Conservation (phyloP, 1,284 basidiomycete species). For the Naganishia liquefaciens region DNA sequence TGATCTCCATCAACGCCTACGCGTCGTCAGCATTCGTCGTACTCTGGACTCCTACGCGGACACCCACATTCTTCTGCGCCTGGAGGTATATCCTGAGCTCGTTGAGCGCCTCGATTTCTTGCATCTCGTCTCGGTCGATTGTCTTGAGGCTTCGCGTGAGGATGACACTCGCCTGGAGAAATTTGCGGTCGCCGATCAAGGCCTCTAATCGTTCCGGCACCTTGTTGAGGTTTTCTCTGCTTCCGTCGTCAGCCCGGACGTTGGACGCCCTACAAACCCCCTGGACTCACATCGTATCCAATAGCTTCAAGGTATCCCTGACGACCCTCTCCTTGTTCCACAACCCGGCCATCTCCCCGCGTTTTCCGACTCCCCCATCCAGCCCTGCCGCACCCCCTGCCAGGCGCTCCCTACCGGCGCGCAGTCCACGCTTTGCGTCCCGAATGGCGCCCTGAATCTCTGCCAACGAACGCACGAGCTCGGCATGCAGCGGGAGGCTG, state of each 20-base stretch:
- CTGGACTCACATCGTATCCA: conserved; percentile 84
- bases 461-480: conserved; percentile 68
- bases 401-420: conserved; percentile 74
- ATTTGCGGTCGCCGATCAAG: conserved; percentile 92
- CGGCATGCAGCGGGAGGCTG: conserved; percentile 81
- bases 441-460: conserved; percentile 72
- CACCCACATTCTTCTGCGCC: conserved; percentile 78
- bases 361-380: conserved; percentile 40
- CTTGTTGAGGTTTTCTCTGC: conserved; percentile 82
- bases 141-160: conserved; percentile 85
- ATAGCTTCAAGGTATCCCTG: conserved; percentile 83
- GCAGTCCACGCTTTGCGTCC: conserved; percentile 69
- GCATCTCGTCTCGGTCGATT: conserved; percentile 88
- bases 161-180: conserved; percentile 84
- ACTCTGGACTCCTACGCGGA: not conserved
- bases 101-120: conserved; percentile 87
- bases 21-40: conserved; percentile 3
- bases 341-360: conserved; percentile 77
- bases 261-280: not conserved
- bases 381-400: conserved; percentile 57
- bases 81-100: conserved; percentile 85
- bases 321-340: conserved; percentile 79
- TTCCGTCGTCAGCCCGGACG: not conserved
- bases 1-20: conserved; percentile 83
- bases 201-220: conserved; percentile 91